Base-by-base conservation (phyloP, 257 asterid species). In the Gentiana straminea region DNA sequence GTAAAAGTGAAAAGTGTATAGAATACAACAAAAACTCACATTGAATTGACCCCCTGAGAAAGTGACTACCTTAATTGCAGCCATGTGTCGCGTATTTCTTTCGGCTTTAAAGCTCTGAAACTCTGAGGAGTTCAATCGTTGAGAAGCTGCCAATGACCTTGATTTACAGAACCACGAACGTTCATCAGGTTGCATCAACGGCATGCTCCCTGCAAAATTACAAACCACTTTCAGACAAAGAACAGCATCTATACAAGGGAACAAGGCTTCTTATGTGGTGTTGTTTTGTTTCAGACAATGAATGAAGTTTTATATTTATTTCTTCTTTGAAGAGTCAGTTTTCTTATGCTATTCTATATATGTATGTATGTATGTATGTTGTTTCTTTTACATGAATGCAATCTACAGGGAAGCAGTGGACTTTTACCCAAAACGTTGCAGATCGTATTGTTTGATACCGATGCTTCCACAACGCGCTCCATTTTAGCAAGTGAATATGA, bases 31-130 rank as follows among this genome's bases (percentile, higher is more conserved):
- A 15, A 58, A 45, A 39, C 45, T 35, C 13, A 8, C 34, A 49
- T 35, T 1, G 55, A 45, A 49, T 12, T 49, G 2, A 4, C 6
- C 33, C 15, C 2, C 33, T 13, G 34, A 49, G 34, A 7, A 49
- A 35, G 41, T 38, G 8, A 35, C 64, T 72, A 83, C 93, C 83
- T 69, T 73, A 41, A 51, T 37, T 49, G 54, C 56, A 57, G 57
- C 13, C n/a, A 43, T 33, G 60, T 33, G 51, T 62, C 55, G 73
- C 57, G 13, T 57, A 51, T 53, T 61, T 49, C 13, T 57, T 39
- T 53, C 59, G 46, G 32, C 34, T 59, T 57, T 52, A 24, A 53
- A 35, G 52, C 37, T 68, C 51, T 24, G 71, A 52, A 52, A 44
- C 54, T 58, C 6, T 56, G 70, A 54, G 58, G 55, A 62, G 38